Conservation (phyloP, 768 basidiomycete genomes). For the Lentinula raphanica region DNA sequence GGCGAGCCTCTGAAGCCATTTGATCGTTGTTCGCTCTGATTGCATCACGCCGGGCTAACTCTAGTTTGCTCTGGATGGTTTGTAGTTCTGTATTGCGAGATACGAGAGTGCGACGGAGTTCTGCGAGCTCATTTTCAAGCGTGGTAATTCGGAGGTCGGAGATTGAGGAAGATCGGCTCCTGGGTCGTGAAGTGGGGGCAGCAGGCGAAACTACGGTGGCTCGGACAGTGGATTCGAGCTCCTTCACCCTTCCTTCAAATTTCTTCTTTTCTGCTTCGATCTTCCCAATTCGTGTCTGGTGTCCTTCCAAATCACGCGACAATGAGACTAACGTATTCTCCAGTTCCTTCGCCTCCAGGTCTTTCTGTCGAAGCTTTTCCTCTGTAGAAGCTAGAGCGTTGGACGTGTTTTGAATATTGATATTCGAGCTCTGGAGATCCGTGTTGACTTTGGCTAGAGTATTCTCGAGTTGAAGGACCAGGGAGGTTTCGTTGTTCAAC, state of each 20-base stretch:
- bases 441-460: constrained; percentile 44
- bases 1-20: constrained; percentile 44
- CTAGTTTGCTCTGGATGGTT: constrained; percentile 40
- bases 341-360: constrained; percentile 47
- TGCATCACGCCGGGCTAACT: constrained; percentile 42
- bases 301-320: constrained; percentile 47
- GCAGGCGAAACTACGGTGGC: constrained; percentile 18
- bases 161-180: constrained; percentile 56
- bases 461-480: constrained; percentile 49
- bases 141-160: constrained; percentile 43
- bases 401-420: constrained; percentile 47
- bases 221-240: constrained; percentile 43
- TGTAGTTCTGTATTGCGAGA: constrained; percentile 42
- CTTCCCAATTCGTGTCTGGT: constrained; percentile 35
- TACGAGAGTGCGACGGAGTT: constrained; percentile 36
- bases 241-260: constrained; percentile 53
- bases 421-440: constrained; percentile 51
- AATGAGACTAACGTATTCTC: constrained; percentile 51
- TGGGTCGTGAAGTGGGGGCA: constrained; percentile 28
- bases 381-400: constrained; percentile 42
- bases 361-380: constrained; percentile 46
- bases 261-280: constrained; percentile 53
- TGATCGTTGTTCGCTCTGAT: constrained; percentile 56
- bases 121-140: constrained; percentile 53
- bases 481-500: constrained; percentile 54